Conservation (phyloP, 179 eudicot genomes). For the Corrigiola litoralis region DNA sequence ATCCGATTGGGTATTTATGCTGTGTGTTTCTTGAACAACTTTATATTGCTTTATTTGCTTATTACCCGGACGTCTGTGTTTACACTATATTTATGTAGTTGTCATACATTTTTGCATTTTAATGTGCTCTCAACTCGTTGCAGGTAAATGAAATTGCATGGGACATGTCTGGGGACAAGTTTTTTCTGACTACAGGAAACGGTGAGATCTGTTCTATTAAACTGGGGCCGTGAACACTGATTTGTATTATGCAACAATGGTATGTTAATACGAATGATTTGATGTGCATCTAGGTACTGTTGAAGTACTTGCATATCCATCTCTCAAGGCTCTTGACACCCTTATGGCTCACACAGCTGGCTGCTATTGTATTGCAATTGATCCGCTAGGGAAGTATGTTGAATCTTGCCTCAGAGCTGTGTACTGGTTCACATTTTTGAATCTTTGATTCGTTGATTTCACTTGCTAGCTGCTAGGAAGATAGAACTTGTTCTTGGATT, state of each 20-base stretch:
- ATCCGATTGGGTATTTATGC: no score
- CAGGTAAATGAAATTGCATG: constrained; percentile 98
- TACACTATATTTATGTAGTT: background rate
- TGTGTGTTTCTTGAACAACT: no score
- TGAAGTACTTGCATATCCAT: constrained; percentile 92
- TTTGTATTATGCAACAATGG: background rate
- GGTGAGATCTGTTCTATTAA: constrained; percentile 44
- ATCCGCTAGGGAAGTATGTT: constrained; percentile 80
- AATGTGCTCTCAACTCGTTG: background rate
- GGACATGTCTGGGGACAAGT: constrained; percentile 83
- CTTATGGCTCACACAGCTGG: constrained; percentile 98
- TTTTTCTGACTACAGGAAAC: constrained; percentile 89
- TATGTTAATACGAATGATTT: background rate
- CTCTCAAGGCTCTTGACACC: constrained; percentile 74
- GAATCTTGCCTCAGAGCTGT: background rate
- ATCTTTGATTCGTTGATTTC: background rate
- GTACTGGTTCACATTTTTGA: background rate
- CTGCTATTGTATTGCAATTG: constrained; percentile 96
- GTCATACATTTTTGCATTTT: background rate
- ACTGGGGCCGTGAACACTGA: background rate
- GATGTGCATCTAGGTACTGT: constrained; percentile 65
- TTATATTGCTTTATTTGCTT: no score
- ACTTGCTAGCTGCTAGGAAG: no score
- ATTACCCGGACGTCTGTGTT: no score
- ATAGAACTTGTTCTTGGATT: no score